These are phyloP conservation scores for Schizosaccharomyces cryophilus DNA, from an alignment of 805 yeast genomes.

Conservation along the genomic window DNA sequence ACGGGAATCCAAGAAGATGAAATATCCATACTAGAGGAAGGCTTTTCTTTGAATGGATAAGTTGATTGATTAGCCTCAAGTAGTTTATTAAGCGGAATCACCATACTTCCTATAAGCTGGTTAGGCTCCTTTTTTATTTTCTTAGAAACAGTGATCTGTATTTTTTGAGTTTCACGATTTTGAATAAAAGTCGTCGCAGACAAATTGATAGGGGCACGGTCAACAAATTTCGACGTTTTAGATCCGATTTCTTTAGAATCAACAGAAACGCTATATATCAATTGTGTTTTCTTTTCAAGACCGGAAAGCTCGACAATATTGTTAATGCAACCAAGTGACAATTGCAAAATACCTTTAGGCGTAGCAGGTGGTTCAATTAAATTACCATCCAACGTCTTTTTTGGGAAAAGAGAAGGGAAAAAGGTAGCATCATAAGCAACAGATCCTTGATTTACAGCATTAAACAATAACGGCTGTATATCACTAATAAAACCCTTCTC, in stretches of 20 bases:
- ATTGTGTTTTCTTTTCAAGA: not conserved
- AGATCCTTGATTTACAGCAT: slow-evolving; percentile 63
- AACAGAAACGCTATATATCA: not conserved
- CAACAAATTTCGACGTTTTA: not conserved
- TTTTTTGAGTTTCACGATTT: not conserved
- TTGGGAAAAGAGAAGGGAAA: slow-evolving; percentile 41
- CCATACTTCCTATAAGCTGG: not conserved
- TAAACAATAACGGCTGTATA: slow-evolving; percentile 40
- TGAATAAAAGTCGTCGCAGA: not conserved
- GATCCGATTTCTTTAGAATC: not conserved
- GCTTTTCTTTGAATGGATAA: not conserved
- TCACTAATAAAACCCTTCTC: slow-evolving; percentile 23
- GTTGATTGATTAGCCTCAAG: not conserved
- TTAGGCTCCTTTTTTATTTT: not conserved
- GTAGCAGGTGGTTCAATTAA: slow-evolving; percentile 69
- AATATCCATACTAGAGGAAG: not conserved
- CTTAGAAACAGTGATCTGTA: not conserved
- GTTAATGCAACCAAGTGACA: slow-evolving; percentile 43
- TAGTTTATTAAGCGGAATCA: not conserved
- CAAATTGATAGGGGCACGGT: not conserved
- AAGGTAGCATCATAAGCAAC: slow-evolving; percentile 44
- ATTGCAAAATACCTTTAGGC: slow-evolving; percentile 70
- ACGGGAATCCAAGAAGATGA: not conserved
- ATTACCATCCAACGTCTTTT: slow-evolving; percentile 49
- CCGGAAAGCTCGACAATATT: slow-evolving; percentile 12